These are phyloP conservation scores for Paramecium tetraurelia DNA, from an alignment of 73 alveolate genomes.

Conservation along the genomic window DNA sequence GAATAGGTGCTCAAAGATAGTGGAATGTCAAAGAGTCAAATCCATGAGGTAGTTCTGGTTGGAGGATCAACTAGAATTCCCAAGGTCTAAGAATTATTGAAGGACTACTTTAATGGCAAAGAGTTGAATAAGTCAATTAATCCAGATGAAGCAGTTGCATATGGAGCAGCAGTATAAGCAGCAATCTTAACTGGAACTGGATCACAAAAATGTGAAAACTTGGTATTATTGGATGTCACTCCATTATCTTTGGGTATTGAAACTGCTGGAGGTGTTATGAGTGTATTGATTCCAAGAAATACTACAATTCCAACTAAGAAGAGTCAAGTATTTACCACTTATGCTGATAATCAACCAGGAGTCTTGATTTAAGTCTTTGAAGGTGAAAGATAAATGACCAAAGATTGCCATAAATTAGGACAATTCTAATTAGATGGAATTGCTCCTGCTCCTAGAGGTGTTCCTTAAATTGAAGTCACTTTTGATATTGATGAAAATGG, in stretches of 20 bases:
- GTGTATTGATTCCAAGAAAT: conserved; percentile 64
- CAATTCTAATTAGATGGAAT: conserved; percentile 88
- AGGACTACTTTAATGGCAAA: conserved; percentile 91
- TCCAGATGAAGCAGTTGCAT: conserved; percentile 99
- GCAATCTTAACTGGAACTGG: conserved; percentile 73
- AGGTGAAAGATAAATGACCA: conserved; percentile 96
- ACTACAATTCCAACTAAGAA: conserved; percentile 65
- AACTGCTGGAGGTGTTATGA: conserved; percentile 75
- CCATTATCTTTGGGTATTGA: conserved; percentile 72
- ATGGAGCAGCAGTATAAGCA: conserved; percentile 88
- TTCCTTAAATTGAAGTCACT: conserved; percentile 89
- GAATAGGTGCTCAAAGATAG: conserved; percentile 73
- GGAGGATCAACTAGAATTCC: conserved; percentile 96
- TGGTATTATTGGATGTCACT: conserved; percentile 71
- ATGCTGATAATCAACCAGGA: conserved; percentile 97
- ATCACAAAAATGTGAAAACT: conserved; percentile 46
- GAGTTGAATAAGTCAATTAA: conserved; percentile 86
- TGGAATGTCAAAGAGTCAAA: conserved; percentile 72
- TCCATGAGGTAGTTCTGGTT: conserved; percentile 87
- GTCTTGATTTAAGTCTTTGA: conserved; percentile 94
- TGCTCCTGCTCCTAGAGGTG: conserved; percentile 98
- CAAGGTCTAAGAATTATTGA: conserved; percentile 74
- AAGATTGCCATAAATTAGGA: conserved; percentile 95
- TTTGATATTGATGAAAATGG: conserved; percentile 93
- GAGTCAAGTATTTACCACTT: conserved; percentile 93